Evolutionary conservation across 345 rosid species (phyloP).

Genomic region (Pistacia atlantica): DNA sequence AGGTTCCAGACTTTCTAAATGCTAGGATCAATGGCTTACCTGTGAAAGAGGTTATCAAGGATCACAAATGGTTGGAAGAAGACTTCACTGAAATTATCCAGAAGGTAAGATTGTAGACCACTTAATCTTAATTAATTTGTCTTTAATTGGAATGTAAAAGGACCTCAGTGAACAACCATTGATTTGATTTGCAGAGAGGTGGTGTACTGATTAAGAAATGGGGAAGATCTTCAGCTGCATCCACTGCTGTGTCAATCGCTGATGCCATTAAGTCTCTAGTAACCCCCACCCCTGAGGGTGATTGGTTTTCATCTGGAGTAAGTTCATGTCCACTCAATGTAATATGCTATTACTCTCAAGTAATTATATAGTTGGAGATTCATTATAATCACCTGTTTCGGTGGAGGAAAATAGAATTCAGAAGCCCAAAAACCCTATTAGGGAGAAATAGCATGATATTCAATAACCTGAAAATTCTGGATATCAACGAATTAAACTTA

Average conservation of each 20-base stretch:
- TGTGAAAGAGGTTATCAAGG: constrained; percentile 90
- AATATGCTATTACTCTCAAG: neutral
- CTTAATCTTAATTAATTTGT: neutral
- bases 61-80: constrained; percentile 91
- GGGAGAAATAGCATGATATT: neutral
- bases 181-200: constrained; percentile 71
- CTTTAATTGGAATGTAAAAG: neutral
- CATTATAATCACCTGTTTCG: neutral
- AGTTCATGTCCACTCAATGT: constrained; percentile 25
- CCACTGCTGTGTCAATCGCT: constrained; percentile 87
- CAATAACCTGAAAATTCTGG: neutral
- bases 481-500: neutral
- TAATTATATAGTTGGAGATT: neutral
- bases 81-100: constrained; percentile 94
- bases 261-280: constrained; percentile 91
- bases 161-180: neutral
- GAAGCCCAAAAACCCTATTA: neutral
- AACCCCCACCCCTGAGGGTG: constrained; percentile 93
- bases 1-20: constrained; percentile 98
- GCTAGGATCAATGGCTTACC: constrained; percentile 81
- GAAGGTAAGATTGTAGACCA: constrained; percentile 46
- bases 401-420: neutral
- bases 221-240: constrained; percentile 99
- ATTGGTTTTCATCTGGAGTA: constrained; percentile 97
- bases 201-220: constrained; percentile 91